Evolutionary conservation across 306 rosid species (phyloP), one percentile per base, ranked within the genome.

Genomic region (Sphenostylis stenocarpa): DNA sequence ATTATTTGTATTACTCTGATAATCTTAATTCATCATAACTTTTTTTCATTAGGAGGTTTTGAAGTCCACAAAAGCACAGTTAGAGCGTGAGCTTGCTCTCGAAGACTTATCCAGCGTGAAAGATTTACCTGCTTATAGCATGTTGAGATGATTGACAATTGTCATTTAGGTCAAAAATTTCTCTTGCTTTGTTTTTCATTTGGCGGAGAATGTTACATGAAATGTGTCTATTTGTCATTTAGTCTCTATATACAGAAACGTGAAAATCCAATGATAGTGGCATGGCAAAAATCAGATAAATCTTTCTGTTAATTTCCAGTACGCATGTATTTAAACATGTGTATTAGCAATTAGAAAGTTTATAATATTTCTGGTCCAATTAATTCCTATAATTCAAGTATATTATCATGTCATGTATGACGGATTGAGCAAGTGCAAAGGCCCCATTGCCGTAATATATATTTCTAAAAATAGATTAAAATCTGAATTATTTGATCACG

Each of bases 61-160:
- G 83, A 92, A 89, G 87, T 88, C 93, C 39, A 95, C 99, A 7
- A 95, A 82, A 87, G 68, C 69, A 19, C 97, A 95, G 86, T 80
- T 95, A 79, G 97, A 90, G 89, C 96, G 97, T 3, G 97, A 95
- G 92, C 97, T 95, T 74, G 91, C 91, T 16, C 93, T 92, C 14
- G 98, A 95, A 47, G 99, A 92, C 81, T 81, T 89, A 28, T 78
- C 84, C 67, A 77, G 85, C 36, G 90, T 95, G 60, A 85, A 80
- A 77, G 97, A 95, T 83, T 77, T 95, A 68, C 99, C 99, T 5
- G 92, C 99, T 55, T 88, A 84, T 86, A 95, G 88, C 86, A 16
- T 90, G 70, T 88, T 95, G 85, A 86, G 84, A 88, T 75, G 88
- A 89, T 83, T 78, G 71, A 55, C 17, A 29, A 24, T 77, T 34